phyloP scores from a whole-genome alignment of 768 basidiomycete genomes.

The Leccinum broughii region DNA sequence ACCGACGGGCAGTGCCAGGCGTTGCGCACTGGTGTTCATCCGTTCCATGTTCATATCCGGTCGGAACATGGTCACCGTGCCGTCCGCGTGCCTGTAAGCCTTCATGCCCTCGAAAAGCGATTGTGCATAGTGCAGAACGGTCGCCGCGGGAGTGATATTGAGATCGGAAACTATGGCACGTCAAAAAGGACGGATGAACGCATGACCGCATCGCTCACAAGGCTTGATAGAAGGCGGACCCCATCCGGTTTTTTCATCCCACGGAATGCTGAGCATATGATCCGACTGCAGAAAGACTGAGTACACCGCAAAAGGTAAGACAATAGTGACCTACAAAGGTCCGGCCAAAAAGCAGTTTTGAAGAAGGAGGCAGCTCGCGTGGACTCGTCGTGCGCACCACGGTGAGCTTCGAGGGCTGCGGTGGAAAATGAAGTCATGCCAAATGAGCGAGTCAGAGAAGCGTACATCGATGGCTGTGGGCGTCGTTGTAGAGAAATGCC shows the following conservation, averaged over 20 bases:
- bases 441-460: background rate
- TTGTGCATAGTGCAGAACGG: constrained; percentile 93
- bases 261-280: constrained; percentile 82
- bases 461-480: constrained; percentile 52
- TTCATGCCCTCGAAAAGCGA: constrained; percentile 94
- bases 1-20: constrained; percentile 75
- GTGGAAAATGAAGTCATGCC: background rate
- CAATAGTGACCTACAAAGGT: constrained; percentile 61
- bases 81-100: constrained; percentile 77
- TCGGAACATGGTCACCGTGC: constrained; percentile 80
- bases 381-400: constrained; percentile 51
- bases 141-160: constrained; percentile 38
- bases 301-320: constrained; percentile 10
- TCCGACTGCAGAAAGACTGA: constrained; percentile 54
- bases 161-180: constrained; percentile 23
- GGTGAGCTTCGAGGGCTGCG: constrained; percentile 54
- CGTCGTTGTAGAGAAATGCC: constrained; percentile 14
- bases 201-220: constrained; percentile 49
- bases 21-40: constrained; percentile 82
- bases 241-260: constrained; percentile 78
- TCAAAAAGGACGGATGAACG: constrained; percentile 4
- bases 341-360: constrained; percentile 78
- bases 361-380: constrained; percentile 60
- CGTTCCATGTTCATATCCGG: constrained; percentile 98
- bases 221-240: constrained; percentile 78